These are phyloP conservation scores for Mycena galericulata DNA, from an alignment of 768 basidiomycete species.

Conservation along the genomic window DNA sequence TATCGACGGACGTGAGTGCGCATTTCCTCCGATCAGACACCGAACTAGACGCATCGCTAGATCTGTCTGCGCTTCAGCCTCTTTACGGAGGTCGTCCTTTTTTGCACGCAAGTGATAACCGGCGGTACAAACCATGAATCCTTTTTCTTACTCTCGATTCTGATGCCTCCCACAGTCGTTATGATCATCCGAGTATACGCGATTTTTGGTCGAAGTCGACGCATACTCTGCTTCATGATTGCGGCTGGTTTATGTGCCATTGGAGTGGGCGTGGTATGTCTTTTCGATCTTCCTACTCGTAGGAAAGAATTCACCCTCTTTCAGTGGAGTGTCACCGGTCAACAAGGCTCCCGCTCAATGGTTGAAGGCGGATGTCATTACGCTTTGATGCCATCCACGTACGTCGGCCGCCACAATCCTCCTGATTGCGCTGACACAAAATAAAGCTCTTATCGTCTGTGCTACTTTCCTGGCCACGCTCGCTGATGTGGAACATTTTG, in stretches of 20 bases:
- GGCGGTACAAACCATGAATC: not conserved
- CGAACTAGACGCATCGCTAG: not conserved
- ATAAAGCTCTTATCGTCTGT: slow-evolving; percentile 17
- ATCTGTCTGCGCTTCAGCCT: slow-evolving; percentile 6
- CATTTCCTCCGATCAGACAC: not conserved
- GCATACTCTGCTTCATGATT: slow-evolving; percentile 8
- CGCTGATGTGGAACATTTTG: not conserved
- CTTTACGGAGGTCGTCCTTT: slow-evolving; percentile 10
- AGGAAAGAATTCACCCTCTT: not conserved
- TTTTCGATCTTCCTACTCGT: not conserved
- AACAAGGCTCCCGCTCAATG: not conserved
- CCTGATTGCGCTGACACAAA: not conserved
- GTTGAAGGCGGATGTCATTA: slow-evolving; percentile 22
- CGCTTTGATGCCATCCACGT: not conserved
- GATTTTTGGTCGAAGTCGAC: slow-evolving; percentile 11
- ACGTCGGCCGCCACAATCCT: not conserved
- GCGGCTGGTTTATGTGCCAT: not conserved
- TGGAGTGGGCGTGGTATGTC: slow-evolving; percentile 2
- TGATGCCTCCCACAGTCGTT: not conserved
- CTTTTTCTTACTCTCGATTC: not conserved
- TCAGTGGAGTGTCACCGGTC: not conserved
- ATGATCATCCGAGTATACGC: slow-evolving; percentile 30
- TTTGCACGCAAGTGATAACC: slow-evolving; percentile 9
- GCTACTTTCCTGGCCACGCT: not conserved
- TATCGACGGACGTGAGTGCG: not conserved